Evolutionary conservation across 345 rosid species (phyloP).

Genomic region (Eucalyptus marginata): DNA sequence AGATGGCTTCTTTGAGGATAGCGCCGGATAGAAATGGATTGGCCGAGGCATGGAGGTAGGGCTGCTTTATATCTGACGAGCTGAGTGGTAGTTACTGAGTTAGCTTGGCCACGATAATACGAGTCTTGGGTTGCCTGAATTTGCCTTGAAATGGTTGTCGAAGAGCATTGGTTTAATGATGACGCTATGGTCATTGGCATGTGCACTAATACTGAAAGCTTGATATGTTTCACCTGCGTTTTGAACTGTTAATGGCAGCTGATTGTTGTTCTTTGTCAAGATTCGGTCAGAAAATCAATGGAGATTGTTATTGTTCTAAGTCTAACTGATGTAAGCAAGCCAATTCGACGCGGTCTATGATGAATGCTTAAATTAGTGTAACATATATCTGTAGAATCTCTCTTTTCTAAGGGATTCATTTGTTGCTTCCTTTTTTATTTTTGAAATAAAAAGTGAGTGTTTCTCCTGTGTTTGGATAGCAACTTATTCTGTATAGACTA

Average conservation of each 20-base stretch:
- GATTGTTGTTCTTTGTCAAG: not conserved
- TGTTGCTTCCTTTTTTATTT: not conserved
- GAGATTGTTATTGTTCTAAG: not conserved
- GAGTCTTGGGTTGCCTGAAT: not conserved
- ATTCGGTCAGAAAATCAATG: not conserved
- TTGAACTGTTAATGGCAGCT: not conserved
- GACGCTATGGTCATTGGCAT: not conserved
- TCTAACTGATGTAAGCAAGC: not conserved
- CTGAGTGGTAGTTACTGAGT: not conserved
- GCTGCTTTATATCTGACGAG: not conserved
- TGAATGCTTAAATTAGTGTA: not conserved
- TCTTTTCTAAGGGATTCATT: not conserved
- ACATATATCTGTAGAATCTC: not conserved
- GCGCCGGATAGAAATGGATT: not conserved
- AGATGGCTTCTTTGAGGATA: not conserved
- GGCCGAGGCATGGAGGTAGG: not conserved
- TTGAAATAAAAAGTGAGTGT: not conserved
- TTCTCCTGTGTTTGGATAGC: not conserved
- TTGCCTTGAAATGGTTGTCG: not conserved
- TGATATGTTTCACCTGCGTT: not conserved
- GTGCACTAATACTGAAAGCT: not conserved
- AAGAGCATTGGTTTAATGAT: not conserved
- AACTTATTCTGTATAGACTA: not conserved
- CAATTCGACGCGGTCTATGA: not conserved
- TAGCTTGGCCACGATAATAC: not conserved